phyloP scores from a whole-genome alignment of 2,329 filamentous ascomycete genomes.

The Anisogramma anomala region DNA sequence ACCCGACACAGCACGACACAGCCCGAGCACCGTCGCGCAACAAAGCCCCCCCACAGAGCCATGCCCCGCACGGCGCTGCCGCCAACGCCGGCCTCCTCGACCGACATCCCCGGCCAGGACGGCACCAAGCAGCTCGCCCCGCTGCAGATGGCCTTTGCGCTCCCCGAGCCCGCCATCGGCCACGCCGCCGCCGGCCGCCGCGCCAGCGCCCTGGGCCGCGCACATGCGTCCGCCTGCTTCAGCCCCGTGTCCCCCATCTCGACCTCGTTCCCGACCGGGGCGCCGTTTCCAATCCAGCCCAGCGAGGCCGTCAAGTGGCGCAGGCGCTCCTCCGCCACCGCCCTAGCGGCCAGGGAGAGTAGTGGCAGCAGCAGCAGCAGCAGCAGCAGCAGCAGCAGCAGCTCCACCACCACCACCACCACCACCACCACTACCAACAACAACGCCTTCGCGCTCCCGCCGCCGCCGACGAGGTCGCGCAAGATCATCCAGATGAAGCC shows the following conservation, averaged over 20 bases:
- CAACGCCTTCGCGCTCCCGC: slow-evolving; percentile 61
- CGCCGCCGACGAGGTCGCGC: slow-evolving; percentile 79
- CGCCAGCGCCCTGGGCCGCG: slow-evolving; percentile 19
- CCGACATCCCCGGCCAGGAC: slow-evolving; percentile 65
- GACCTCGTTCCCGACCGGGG: slow-evolving; percentile 19
- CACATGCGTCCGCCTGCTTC: neutral
- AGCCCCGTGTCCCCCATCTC: slow-evolving; percentile 10
- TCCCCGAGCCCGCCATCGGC: slow-evolving; percentile 64
- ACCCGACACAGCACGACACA: too few relatives aligned
- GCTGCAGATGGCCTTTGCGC: slow-evolving; percentile 58
- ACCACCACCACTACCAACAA: slow-evolving; percentile 14
- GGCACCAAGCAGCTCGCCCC: slow-evolving; percentile 47
- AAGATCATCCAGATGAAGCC: slow-evolving; percentile 99
- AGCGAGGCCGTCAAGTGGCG: slow-evolving; percentile 43
- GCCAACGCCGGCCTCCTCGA: slow-evolving; percentile 68
- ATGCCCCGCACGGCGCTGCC: slow-evolving; percentile 60
- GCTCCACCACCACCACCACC: slow-evolving; percentile 35
- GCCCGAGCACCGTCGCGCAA: too few relatives aligned
- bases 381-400: slow-evolving; percentile 25
- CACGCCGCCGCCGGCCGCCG: slow-evolving; percentile 24
- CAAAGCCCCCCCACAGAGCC: too few relatives aligned
- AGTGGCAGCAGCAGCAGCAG: neutral
- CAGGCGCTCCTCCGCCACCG: slow-evolving; percentile 36
- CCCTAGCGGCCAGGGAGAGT: slow-evolving; percentile 21
- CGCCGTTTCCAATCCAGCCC: slow-evolving; percentile 35